Conservation (phyloP, 495 filamentous ascomycete genomes). For the Penicillium cinerascens region DNA sequence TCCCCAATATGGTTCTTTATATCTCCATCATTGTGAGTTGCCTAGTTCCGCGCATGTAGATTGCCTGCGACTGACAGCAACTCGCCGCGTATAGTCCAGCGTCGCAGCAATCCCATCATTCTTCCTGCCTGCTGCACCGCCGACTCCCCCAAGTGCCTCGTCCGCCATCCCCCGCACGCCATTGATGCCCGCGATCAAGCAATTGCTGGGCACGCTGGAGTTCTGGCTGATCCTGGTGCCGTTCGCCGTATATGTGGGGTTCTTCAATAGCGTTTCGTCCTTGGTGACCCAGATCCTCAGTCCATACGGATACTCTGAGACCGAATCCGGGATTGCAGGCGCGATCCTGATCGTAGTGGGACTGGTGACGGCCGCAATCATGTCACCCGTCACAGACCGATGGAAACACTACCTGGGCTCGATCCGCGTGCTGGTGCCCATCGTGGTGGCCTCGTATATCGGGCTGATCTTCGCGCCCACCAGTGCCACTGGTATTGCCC, state of each 20-base stretch:
- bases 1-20: conserved; percentile 82
- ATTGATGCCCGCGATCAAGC: conserved; percentile 40
- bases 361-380: conserved; percentile 69
- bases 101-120: conserved; percentile 72
- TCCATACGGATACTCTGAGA: conserved; percentile 76
- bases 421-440: conserved; percentile 71
- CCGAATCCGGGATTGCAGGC: conserved; percentile 83
- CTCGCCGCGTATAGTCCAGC: conserved; percentile 49
- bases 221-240: conserved; percentile 76
- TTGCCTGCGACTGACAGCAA: background rate
- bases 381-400: conserved; percentile 77
- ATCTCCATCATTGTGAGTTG: conserved; percentile 74
- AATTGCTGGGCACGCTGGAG: conserved; percentile 54
- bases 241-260: conserved; percentile 80
- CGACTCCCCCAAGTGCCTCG: conserved; percentile 64
- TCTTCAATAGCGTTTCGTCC: conserved; percentile 89
- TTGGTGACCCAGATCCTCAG: conserved; percentile 86
- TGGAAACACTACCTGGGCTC: conserved; percentile 73
- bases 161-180: conserved; percentile 48
- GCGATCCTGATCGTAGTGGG: conserved; percentile 88
- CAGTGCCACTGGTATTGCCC: conserved; percentile 63
- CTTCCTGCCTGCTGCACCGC: conserved; percentile 77
- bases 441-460: conserved; percentile 71
- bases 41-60: background rate
- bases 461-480: conserved; percentile 76